Evolutionary conservation across 1,139 yeast genomes (phyloP).

Genomic region (Taphrina deformans): DNA sequence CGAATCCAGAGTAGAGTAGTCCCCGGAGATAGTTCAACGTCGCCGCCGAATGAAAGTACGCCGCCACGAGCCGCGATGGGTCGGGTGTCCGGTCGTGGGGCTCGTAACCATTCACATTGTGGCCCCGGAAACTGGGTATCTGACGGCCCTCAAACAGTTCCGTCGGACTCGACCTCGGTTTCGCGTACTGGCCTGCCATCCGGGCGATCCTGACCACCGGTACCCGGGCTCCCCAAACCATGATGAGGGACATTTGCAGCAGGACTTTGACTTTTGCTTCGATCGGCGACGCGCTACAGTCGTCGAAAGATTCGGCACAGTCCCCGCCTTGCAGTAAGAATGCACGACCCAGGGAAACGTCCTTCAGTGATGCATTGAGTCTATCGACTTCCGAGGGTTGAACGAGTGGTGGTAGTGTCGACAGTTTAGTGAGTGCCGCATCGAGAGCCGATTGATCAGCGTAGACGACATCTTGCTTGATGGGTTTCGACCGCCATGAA

Average conservation of each 20-base stretch:
- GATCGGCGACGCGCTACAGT: constrained; percentile 46
- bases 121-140: constrained; percentile 50
- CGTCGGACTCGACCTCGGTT: constrained; percentile 45
- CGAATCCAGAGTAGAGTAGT: constrained; percentile 48
- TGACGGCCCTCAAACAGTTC: constrained; percentile 49
- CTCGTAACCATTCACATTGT: constrained; percentile 51
- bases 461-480: constrained; percentile 51
- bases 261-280: constrained; percentile 50
- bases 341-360: constrained; percentile 51
- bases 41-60: constrained; percentile 53
- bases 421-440: constrained; percentile 48
- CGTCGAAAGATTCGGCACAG: constrained; percentile 52
- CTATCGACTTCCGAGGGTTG: constrained; percentile 45
- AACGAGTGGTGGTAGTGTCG: constrained; percentile 50
- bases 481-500: constrained; percentile 51
- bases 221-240: constrained; percentile 45
- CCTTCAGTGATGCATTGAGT: constrained; percentile 45
- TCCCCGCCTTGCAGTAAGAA: constrained; percentile 53
- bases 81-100: constrained; percentile 48
- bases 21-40: constrained; percentile 49
- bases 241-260: constrained; percentile 51
- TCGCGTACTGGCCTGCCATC: constrained; percentile 53
- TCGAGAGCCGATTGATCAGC: constrained; percentile 47
- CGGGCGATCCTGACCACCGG: constrained; percentile 49
- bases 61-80: constrained; percentile 49